Conservation (phyloP, 1,139 yeast genomes). For the Suhomyces atakaporum region DNA sequence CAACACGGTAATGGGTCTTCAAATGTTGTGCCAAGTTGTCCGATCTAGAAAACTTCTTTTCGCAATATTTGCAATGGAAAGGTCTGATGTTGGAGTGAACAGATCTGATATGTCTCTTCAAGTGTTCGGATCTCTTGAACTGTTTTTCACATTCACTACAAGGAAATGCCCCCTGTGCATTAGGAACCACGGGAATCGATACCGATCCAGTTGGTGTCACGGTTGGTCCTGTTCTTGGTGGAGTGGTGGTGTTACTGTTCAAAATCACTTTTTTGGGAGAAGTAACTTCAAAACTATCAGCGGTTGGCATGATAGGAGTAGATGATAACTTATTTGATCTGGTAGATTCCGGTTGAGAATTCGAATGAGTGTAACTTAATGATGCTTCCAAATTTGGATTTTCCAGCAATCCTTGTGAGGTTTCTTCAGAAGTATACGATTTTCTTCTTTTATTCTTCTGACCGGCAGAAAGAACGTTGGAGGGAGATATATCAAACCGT, state of each 20-base stretch:
- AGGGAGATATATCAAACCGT: slow-evolving; percentile 1
- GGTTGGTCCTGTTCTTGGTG: not conserved
- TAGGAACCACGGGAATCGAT: slow-evolving; percentile 14
- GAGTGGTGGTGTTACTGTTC: not conserved
- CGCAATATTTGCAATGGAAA: slow-evolving; percentile 51
- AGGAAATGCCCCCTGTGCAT: slow-evolving; percentile 34
- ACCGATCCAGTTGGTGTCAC: slow-evolving; percentile 3
- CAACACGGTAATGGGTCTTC: slow-evolving; percentile 41
- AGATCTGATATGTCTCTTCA: slow-evolving; percentile 49
- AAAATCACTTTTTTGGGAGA: slow-evolving; percentile 2
- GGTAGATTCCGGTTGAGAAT: slow-evolving; percentile 2
- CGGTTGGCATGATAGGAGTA: slow-evolving; percentile 2
- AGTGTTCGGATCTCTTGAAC: slow-evolving; percentile 51
- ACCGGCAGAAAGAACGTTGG: slow-evolving; percentile 13
- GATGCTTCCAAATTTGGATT: slow-evolving; percentile 5
- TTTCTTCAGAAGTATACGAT: slow-evolving; percentile 10
- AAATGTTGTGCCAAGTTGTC: slow-evolving; percentile 54
- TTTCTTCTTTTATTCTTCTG: slow-evolving; percentile 19
- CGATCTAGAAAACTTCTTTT: slow-evolving; percentile 48
- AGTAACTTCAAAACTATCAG: slow-evolving; percentile 2
- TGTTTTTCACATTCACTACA: slow-evolving; percentile 50
- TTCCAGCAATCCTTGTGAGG: slow-evolving; percentile 2
- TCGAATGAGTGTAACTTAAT: slow-evolving; percentile 3
- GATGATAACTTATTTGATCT: slow-evolving; percentile 7
- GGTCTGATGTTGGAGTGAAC: slow-evolving; percentile 53